phyloP scores from a whole-genome alignment of 768 basidiomycete genomes.

The Podaxis carcinomalis region DNA sequence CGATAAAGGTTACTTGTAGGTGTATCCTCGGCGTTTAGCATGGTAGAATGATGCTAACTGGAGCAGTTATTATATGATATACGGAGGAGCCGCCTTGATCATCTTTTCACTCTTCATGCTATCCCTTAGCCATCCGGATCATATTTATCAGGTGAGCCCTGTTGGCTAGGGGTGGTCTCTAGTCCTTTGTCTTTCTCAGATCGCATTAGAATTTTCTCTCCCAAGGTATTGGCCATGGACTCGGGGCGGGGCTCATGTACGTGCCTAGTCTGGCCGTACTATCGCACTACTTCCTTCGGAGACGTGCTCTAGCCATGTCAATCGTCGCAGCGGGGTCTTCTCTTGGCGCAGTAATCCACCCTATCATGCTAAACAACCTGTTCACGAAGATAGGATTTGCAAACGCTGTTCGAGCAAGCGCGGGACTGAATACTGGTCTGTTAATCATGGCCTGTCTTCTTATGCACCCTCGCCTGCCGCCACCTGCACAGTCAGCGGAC shows the following conservation, averaged over 20 bases:
- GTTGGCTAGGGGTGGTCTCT: background rate
- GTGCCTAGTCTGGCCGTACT: constrained; percentile 40
- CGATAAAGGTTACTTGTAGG: constrained; percentile 26
- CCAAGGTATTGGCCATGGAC: constrained; percentile 45
- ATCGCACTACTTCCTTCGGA: constrained; percentile 39
- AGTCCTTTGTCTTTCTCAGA: background rate
- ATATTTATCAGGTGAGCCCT: constrained; percentile 25
- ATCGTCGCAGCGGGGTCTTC: constrained; percentile 22
- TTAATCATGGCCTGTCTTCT: constrained; percentile 13
- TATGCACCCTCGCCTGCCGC: constrained; percentile 8
- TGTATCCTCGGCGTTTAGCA: background rate
- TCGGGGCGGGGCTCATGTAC: constrained; percentile 39
- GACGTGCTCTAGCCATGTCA: constrained; percentile 43
- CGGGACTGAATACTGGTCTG: constrained; percentile 15
- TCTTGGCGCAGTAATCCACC: constrained; percentile 34
- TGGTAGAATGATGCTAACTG: background rate
- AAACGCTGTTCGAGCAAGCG: constrained; percentile 15
- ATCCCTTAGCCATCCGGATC: constrained; percentile 23
- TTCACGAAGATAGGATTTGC: constrained; percentile 18
- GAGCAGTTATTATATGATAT: constrained; percentile 23
- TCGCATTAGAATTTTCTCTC: constrained; percentile 34
- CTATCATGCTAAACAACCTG: constrained; percentile 50
- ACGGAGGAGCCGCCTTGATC: constrained; percentile 23
- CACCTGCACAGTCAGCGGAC: background rate
- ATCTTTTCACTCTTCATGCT: constrained; percentile 29